Conservation (phyloP, 345 rosid species). For the Dipteronia sinensis region DNA sequence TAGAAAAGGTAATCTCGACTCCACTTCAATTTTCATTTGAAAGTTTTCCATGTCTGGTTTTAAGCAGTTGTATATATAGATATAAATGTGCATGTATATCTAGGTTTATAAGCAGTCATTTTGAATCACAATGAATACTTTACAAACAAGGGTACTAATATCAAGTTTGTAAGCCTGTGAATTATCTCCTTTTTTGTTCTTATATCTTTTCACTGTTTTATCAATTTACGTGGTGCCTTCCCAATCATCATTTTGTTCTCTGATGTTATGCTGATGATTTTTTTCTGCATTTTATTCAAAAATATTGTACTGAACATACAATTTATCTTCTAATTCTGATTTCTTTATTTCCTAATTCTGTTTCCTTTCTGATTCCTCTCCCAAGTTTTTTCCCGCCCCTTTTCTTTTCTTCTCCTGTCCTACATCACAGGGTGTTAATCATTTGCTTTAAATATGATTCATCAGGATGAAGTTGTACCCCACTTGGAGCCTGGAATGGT, state of each 20-base stretch:
- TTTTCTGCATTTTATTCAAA: background rate
- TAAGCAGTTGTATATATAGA: background rate
- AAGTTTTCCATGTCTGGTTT: background rate
- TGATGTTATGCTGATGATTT: background rate
- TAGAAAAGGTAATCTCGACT: background rate
- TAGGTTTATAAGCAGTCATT: background rate
- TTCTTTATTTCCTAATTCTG: too few species aligned
- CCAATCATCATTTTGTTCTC: background rate
- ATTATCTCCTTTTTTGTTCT: background rate
- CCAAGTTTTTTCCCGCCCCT: background rate
- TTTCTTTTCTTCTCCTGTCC: background rate
- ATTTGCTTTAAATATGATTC: constrained; percentile 17
- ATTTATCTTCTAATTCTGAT: background rate
- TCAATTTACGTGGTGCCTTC: background rate
- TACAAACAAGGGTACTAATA: background rate
- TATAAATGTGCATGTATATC: background rate
- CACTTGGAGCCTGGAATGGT: constrained; percentile 97
- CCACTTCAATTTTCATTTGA: background rate
- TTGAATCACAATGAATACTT: too few species aligned
- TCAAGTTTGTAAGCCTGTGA: background rate
- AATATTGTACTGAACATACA: background rate
- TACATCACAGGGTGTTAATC: background rate
- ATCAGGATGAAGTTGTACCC: constrained; percentile 93
- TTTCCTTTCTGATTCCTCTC: background rate
- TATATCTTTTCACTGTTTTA: background rate